phyloP scores from a whole-genome alignment of 306 rosid genomes.

The Carpinus viminea region DNA sequence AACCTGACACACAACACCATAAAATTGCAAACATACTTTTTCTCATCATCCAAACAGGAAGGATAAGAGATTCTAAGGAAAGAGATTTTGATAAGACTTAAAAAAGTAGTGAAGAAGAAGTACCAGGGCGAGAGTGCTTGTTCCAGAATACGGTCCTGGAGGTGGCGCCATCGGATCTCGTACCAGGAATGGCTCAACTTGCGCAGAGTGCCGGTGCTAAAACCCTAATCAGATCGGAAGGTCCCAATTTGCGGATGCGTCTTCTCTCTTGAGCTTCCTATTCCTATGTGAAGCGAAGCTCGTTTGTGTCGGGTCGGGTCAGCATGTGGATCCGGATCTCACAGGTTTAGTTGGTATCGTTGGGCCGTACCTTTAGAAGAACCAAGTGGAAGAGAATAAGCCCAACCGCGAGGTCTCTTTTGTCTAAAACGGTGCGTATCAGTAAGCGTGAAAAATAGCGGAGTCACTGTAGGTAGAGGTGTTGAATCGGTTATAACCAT shows the following conservation, averaged over 20 bases:
- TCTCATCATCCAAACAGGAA: neutral
- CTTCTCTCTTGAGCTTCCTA: neutral
- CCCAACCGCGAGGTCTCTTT: neutral
- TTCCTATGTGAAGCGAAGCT: neutral
- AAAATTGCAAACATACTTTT: neutral
- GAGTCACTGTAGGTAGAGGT: no score
- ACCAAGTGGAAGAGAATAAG: neutral
- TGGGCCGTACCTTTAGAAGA: neutral
- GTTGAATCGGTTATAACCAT: no score
- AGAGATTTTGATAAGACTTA: neutral
- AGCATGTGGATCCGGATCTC: neutral
- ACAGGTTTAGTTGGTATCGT: neutral
- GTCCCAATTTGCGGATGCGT: constrained; percentile 18
- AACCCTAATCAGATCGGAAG: constrained; percentile 14
- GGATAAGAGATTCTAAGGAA: neutral
- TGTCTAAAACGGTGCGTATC: no score
- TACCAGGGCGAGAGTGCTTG: constrained; percentile 53
- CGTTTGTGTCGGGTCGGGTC: neutral
- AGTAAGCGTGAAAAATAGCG: no score
- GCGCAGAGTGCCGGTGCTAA: neutral
- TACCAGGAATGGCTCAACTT: constrained; percentile 14
- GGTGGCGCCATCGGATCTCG: constrained; percentile 39
- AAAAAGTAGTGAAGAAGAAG: neutral
- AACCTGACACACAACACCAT: neutral
- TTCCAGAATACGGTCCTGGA: constrained; percentile 52